phyloP scores from a whole-genome alignment of 805 yeast species.

The Metschnikowia sp. region DNA sequence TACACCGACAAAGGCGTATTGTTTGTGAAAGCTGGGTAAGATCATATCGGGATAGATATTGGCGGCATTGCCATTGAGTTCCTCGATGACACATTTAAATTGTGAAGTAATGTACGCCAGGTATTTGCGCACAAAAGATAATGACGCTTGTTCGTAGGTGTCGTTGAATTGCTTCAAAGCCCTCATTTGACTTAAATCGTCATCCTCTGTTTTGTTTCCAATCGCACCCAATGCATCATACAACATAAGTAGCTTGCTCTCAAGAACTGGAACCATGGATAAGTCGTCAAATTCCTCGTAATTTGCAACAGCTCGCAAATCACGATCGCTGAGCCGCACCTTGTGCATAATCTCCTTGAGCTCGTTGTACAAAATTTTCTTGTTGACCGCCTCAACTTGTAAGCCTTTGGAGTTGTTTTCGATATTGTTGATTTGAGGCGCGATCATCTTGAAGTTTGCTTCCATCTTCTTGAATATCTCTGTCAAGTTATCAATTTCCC shows the following conservation, averaged over 20 bases:
- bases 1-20: constrained; percentile 30
- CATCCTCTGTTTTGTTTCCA: constrained; percentile 39
- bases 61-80: constrained; percentile 28
- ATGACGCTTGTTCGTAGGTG: constrained; percentile 55
- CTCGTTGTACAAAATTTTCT: constrained; percentile 69
- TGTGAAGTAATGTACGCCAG: constrained; percentile 30
- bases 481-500: constrained; percentile 35
- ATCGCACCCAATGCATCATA: constrained; percentile 65
- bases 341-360: constrained; percentile 65
- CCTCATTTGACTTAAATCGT: constrained; percentile 58
- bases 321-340: constrained; percentile 60
- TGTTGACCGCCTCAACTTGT: constrained; percentile 80
- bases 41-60: constrained; percentile 22
- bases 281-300: constrained; percentile 49
- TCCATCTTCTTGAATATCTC: constrained; percentile 41
- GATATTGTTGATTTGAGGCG: constrained; percentile 64
- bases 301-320: constrained; percentile 44
- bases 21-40: constrained; percentile 26
- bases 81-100: constrained; percentile 41
- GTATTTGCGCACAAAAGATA: constrained; percentile 47
- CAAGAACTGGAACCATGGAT: constrained; percentile 45
- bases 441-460: constrained; percentile 39
- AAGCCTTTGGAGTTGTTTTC: constrained; percentile 77
- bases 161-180: constrained; percentile 67
- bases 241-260: constrained; percentile 51